Percentiles rank a stretch among this genome's conserved stretches.
These are phyloP conservation scores for Auxenochlorella pyrenoidosa DNA, from an alignment of 139 green algal species.

Conservation along the genomic window DNA sequence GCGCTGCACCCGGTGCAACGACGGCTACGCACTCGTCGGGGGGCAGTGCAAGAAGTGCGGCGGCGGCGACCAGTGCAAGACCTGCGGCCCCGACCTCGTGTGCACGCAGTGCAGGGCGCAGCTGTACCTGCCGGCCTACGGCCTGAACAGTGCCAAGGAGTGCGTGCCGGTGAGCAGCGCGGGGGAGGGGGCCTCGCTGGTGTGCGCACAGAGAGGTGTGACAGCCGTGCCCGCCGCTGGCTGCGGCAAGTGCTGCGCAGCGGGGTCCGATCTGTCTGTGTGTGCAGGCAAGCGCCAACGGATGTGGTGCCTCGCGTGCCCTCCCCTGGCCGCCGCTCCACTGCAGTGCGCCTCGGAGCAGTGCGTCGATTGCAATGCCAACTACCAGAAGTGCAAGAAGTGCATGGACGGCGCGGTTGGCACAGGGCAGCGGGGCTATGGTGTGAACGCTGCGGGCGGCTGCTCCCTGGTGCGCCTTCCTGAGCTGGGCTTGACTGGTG, in stretches of 20 bases:
- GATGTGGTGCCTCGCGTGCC: too few species aligned
- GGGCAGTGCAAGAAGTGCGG: not conserved
- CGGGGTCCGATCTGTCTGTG: too few species aligned
- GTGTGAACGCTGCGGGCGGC: not conserved
- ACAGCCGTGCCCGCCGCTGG: not conserved
- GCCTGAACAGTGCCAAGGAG: not conserved
- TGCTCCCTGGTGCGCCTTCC: not conserved
- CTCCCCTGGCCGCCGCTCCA: not conserved
- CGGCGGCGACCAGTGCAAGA: conserved; percentile 4
- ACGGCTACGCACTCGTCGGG: not conserved
- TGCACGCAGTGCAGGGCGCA: not conserved
- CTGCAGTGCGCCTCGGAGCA: not conserved
- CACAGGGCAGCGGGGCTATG: conserved; percentile 2
- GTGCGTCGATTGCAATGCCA: not conserved
- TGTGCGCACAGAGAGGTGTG: not conserved
- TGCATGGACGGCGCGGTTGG: not conserved
- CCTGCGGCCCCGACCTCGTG: not conserved
- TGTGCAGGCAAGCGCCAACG: too few species aligned
- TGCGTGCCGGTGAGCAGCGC: not conserved
- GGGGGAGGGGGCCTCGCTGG: not conserved
- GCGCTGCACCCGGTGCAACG: conserved; percentile 6
- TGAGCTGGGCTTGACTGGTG: not conserved
- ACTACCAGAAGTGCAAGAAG: not conserved
- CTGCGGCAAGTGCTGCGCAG: not conserved
- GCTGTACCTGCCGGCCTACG: not conserved